Conservation (phyloP, 805 yeast genomes). For the Schwanniomyces vanrijiae region DNA sequence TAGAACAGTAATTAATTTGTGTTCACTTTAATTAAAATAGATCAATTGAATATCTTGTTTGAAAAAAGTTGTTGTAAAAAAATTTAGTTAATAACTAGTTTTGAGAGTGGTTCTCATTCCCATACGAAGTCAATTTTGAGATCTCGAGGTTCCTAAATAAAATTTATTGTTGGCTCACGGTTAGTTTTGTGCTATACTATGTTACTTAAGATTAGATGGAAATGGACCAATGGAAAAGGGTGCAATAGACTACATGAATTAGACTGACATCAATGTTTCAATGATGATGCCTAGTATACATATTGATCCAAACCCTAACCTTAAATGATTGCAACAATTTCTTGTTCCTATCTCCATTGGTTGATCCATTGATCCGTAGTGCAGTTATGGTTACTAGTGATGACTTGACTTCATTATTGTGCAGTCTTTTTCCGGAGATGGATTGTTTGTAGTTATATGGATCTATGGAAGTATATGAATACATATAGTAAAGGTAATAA, state of each 20-base stretch:
- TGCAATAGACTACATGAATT: not conserved
- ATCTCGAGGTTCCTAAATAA: not conserved
- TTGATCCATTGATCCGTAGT: not conserved
- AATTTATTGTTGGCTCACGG: conserved; percentile 1
- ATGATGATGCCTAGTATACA: not conserved
- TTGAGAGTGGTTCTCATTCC: not conserved
- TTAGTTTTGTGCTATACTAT: not conserved
- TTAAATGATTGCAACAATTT: not conserved
- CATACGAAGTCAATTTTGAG: not conserved
- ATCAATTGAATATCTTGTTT: not conserved
- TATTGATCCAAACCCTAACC: not conserved
- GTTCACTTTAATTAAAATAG: not conserved
- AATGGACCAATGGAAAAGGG: not conserved
- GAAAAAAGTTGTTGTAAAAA: not conserved
- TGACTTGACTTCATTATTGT: not conserved
- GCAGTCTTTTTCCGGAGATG: not conserved
- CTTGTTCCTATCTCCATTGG: not conserved
- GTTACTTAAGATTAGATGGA: not conserved
- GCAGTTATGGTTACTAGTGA: not conserved
- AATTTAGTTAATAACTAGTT: not conserved
- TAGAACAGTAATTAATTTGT: not conserved
- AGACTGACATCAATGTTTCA: not conserved
- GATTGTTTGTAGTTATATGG: not conserved
- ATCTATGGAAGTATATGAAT: not conserved
- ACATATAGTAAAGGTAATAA: too few species aligned